Conservation (phyloP, 352 stramenopile species). For the Bremia lactucae region DNA sequence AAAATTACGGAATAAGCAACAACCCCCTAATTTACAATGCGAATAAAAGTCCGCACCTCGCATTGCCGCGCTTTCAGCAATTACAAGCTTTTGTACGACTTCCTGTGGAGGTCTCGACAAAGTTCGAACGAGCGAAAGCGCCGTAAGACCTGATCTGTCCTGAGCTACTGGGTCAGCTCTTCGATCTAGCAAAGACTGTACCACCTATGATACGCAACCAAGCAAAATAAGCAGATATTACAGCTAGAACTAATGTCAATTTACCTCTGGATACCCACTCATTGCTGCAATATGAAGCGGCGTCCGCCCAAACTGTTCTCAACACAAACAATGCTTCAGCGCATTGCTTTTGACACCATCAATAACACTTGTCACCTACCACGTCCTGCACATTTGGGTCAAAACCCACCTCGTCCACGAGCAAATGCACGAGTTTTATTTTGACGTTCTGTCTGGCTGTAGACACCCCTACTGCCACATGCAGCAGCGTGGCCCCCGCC, state of each 20-base stretch:
- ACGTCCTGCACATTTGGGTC: conserved; percentile 58
- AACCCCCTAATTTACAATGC: neutral
- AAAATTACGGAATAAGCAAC: conserved; percentile 3
- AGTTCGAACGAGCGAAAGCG: conserved; percentile 56
- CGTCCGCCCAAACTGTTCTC: conserved; percentile 51
- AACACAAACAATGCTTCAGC: conserved; percentile 2
- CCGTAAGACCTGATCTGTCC: conserved; percentile 53
- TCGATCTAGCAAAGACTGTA: conserved; percentile 38
- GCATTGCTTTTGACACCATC: neutral
- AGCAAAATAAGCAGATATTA: neutral
- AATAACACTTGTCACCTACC: conserved; percentile 15
- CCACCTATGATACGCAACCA: conserved; percentile 17
- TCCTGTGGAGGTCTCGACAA: conserved; percentile 48
- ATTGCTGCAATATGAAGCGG: conserved; percentile 65
- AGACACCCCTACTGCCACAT: conserved; percentile 54
- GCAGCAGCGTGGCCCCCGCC: conserved; percentile 43
- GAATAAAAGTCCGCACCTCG: conserved; percentile 11
- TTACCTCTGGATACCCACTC: conserved; percentile 44
- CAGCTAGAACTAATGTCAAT: neutral
- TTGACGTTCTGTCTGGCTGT: conserved; percentile 59
- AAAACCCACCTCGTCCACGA: conserved; percentile 60
- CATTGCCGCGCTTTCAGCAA: conserved; percentile 28
- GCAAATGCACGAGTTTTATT: conserved; percentile 51
- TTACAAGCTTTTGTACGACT: conserved; percentile 48
- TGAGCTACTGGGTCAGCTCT: conserved; percentile 33